Evolutionary conservation across 2,329 filamentous ascomycete genomes (phyloP), one percentile per base, ranked within the genome.

Genomic region (Hirsutella rhossiliensis): DNA sequence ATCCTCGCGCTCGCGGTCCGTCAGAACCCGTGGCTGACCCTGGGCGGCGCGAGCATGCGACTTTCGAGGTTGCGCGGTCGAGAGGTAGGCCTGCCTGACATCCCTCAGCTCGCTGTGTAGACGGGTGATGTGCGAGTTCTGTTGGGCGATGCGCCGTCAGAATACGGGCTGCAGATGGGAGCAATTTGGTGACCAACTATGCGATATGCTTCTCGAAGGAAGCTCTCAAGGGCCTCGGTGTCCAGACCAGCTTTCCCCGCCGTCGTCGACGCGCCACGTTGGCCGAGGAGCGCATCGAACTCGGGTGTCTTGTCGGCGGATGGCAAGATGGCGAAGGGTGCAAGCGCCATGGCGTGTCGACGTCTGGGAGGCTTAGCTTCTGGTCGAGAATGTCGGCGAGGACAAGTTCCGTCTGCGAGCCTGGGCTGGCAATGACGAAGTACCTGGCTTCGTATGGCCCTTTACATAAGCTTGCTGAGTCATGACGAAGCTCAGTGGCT

Each of bases 81-180:
- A 92, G 42, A 98, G 84, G 66, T 98, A 98, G 47, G 88, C 80
- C 54, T 88, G 86, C 47, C 90, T 85, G 56, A 95, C 87, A 47
- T 81, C 78, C 58, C 78, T 80, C 18, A 98, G 81, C 56, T 96
- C 87, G 52, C 69, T 69, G 54, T 87, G 81, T 31, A 98, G 78
- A 42, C 83, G 86, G 48, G 76, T 67, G 48, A 97, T 94, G 60
- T 94, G 87, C 8, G 80, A 76, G 60, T 94, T 92, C 88, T 94
- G 56, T 17, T 38, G 13, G 13, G 34, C 34, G 3, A 17, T 17
- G 9, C 13, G 4, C 9, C 3, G 34, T 37, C 34, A 37, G 34
- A n/a, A 37, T 18, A 18, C 7, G 9, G 9, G 12, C 4, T 5
- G n/a, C 9, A 18, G 34, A 17, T 11, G n/a, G 7, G 11, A 18